phyloP scores from a whole-genome alignment of 2,329 filamentous ascomycete species.

The Neonectria punicea region DNA sequence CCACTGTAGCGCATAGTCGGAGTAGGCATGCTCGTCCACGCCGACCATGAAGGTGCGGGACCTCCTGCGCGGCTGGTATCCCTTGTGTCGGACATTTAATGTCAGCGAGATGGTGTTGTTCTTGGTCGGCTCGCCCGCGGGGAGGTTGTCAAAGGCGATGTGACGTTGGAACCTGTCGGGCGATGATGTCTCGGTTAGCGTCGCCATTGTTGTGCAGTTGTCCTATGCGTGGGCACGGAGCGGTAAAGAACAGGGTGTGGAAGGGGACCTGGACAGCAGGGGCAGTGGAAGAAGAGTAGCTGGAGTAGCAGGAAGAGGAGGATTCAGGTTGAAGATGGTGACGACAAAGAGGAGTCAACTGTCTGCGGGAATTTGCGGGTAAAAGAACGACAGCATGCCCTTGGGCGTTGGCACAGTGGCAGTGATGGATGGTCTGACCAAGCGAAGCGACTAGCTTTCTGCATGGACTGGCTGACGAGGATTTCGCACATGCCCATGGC shows the following conservation, averaged over 20 bases:
- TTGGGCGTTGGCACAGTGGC: conserved; percentile 31
- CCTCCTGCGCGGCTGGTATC: conserved; percentile 82
- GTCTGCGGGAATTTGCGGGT: conserved; percentile 43
- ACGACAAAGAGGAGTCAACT: conserved; percentile 26
- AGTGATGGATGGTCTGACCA: conserved; percentile 44
- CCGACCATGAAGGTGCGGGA: conserved; percentile 92
- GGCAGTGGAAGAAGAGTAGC: conserved; percentile 1
- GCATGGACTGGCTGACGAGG: conserved; percentile 32
- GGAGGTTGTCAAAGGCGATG: conserved; percentile 70
- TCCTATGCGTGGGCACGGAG: conserved; percentile 21
- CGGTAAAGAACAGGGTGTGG: conserved; percentile 11
- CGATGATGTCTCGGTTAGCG: conserved; percentile 54
- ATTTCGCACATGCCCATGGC: conserved; percentile 39
- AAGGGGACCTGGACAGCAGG: conserved; percentile 18
- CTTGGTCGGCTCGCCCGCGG: conserved; percentile 67
- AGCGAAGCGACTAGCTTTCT: conserved; percentile 36
- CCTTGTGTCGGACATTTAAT: conserved; percentile 85
- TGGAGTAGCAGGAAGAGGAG: conserved; percentile 2
- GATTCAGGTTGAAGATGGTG: conserved; percentile 7
- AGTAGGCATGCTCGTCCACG: conserved; percentile 91
- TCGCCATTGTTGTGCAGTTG: conserved; percentile 49
- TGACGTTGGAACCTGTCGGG: conserved; percentile 66
- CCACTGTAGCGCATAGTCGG: conserved; percentile 92
- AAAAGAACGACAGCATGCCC: conserved; percentile 19
- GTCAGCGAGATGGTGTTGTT: conserved; percentile 77